Base-by-base conservation (phyloP, 1,284 basidiomycete species). In the Ceratobasidium sp. region DNA sequence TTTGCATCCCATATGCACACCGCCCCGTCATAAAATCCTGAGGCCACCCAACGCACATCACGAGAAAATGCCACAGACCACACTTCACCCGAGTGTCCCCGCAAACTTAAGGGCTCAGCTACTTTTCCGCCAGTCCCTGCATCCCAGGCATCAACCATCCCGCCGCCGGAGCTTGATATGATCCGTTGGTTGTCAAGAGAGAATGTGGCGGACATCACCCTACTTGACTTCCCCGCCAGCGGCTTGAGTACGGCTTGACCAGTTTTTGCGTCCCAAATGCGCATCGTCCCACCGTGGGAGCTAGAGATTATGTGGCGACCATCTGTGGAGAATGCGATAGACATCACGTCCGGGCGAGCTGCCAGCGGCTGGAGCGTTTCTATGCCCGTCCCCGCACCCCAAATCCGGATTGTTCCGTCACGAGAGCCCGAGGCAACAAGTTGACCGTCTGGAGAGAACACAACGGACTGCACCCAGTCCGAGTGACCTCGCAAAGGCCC, bases 131-230 rank as follows among this genome's bases (percentile, higher is more conserved):
- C 93, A 0, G 89, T 91, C 34, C 83, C 80, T 22, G 92, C 88
- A 77, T 96, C 93, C 94, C 95, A 96, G 31, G 97, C 89, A 71
- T 94, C 88, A 61, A 96, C 91, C 89, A 80, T 95, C 90, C 95
- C 95, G 97, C 59, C 92, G 86, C 22, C 92, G 0, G 92, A 94
- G 16, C 94, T 95, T 11, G 92, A 94, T n/a, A 95, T 91, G 76
- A 97, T 89, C 78, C 91, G 88, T 16, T 88, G 85, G 8, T 94
- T 93, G 79, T 96, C 92, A 31, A 86, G 83, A 8, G 91, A 92
- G 81, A 95, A 96, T 34, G 43, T 46, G 1, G 65, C 24, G 34
- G 43, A 74, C 2, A 16, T 19, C 9, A 68, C 66, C 16, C 31
- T 9, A 11, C 8, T 9, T 29, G n/a, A 51, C 31, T 34, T 29